Evolutionary conservation across 2,329 filamentous ascomycete species (phyloP), one percentile per base, ranked within the genome.

Genomic region (Arthrobotrys sphaeroides): DNA sequence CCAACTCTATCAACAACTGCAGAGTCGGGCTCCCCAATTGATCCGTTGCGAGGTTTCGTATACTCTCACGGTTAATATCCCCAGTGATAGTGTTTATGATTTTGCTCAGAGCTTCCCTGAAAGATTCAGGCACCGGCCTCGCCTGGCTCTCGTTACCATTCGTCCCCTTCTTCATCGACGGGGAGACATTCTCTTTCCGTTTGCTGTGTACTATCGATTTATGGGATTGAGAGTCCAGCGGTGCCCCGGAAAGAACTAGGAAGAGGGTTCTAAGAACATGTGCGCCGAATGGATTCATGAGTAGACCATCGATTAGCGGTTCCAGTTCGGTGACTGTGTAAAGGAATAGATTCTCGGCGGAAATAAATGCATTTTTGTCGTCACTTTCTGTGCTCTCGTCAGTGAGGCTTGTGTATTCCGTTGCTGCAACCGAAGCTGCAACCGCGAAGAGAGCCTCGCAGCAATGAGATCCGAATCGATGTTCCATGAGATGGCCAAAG

Each of bases 391-490:
- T 5, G 2, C 24, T 24, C 6, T 20, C 20, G 1, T 33, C n/a
- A 18, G 38, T 31, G 5, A 33, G 83, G 4, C 84, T 83, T 80
- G 85, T 81, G 1, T 83, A 83, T 82, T 97, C 94, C 76, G 90
- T 85, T 12, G 90, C 91, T 38, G 97, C 91, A 9, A 91, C 84
- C 0, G 91, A 90, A 0, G 94, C 94, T 1, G 92, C 91, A 78
- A 91, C 89, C 55, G 94, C 85, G 82, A 99, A 98, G 31, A 99
- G 86, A 24, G 92, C 92, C 84, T 99, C 95, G 82, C 94, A 97
- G 83, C 94, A 98, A 84, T 99, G 95, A 75, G 94, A 96, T 3
- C 95, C 95, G 80, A 99, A 99, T 16, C 95, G 91, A 83, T 99
- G 95, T 82, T 96, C 94, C 60, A 97, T 90, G 26, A 99, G 87